Evolutionary conservation across 2,329 filamentous ascomycete species (phyloP).

Genomic region (Fusarium brachygibbosum): DNA sequence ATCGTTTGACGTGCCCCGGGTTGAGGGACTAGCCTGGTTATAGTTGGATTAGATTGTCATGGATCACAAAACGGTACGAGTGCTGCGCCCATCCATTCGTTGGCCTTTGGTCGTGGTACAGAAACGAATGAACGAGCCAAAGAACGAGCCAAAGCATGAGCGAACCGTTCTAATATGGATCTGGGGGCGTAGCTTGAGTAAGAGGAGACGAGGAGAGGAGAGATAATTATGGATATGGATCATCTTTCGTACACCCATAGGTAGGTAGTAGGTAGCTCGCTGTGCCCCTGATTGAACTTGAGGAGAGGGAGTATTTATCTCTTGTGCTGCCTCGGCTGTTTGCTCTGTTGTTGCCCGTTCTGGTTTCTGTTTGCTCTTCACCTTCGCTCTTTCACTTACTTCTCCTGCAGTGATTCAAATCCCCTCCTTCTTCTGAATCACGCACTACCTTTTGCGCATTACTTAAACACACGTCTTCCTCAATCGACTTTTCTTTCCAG

Average conservation of each 20-base stretch:
- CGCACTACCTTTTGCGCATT: background rate
- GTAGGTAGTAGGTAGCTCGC: background rate
- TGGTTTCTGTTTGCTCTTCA: background rate
- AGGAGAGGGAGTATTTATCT: constrained; percentile 15
- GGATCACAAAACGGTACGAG: constrained; percentile 7
- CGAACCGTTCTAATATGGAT: background rate
- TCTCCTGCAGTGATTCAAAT: background rate
- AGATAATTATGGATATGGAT: constrained; percentile 5
- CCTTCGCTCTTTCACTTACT: background rate
- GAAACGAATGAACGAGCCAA: background rate
- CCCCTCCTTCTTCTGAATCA: background rate
- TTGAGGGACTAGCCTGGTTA: background rate
- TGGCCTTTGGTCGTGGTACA: background rate
- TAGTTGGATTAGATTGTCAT: background rate
- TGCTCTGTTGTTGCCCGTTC: background rate
- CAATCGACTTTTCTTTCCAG: constrained; percentile 6
- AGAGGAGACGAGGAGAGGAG: background rate
- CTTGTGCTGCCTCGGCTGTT: constrained; percentile 7
- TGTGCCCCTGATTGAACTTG: constrained; percentile 4
- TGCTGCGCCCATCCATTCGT: background rate
- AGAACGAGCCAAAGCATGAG: background rate
- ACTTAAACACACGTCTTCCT: background rate
- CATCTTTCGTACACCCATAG: background rate
- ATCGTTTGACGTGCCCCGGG: constrained; percentile 15
- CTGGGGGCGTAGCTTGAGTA: constrained; percentile 9